These are phyloP conservation scores for Colletotrichum godetiae DNA, from an alignment of 2,329 filamentous ascomycete genomes.

Conservation along the genomic window DNA sequence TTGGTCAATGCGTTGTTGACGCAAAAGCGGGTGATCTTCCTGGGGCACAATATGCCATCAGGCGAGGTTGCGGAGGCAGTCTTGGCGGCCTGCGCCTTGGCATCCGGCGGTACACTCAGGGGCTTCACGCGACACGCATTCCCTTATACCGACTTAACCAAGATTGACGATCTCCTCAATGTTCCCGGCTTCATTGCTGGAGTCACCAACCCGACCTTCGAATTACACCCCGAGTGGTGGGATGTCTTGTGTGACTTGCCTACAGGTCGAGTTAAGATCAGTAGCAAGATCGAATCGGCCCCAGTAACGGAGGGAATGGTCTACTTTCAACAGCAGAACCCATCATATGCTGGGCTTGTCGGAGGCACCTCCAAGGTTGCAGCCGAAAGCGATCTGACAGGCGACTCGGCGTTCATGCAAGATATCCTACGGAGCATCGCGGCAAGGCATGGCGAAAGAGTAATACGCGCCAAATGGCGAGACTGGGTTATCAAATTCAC, in stretches of 20 bases:
- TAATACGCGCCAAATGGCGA: conserved; percentile 91
- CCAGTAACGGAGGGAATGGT: conserved; percentile 84
- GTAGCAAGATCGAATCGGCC: conserved; percentile 84
- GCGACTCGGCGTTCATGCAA: conserved; percentile 89
- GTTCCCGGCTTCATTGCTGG: conserved; percentile 98
- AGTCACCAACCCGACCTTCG: conserved; percentile 96
- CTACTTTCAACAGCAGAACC: conserved; percentile 88
- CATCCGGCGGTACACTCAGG: conserved; percentile 89
- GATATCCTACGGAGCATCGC: conserved; percentile 86
- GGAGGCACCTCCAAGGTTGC: conserved; percentile 53
- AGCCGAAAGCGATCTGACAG: conserved; percentile 75
- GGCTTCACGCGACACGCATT: conserved; percentile 97
- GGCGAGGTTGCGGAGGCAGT: conserved; percentile 98
- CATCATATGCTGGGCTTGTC: conserved; percentile 63
- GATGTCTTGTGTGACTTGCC: conserved; percentile 94
- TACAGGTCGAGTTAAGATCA: conserved; percentile 94
- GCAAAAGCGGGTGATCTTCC: conserved; percentile 95
- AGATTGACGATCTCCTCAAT: conserved; percentile 95
- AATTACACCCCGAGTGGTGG: conserved; percentile 97
- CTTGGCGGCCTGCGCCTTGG: conserved; percentile 92
- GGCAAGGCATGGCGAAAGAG: conserved; percentile 87
- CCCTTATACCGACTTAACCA: conserved; percentile 96
- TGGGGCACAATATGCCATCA: conserved; percentile 94
- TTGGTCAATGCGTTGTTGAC: conserved; percentile 94
- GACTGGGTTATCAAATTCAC: conserved; percentile 96